These are phyloP conservation scores for Vitis hybrid DNA, from an alignment of 177 flowering plant species.

Conservation along the genomic window DNA sequence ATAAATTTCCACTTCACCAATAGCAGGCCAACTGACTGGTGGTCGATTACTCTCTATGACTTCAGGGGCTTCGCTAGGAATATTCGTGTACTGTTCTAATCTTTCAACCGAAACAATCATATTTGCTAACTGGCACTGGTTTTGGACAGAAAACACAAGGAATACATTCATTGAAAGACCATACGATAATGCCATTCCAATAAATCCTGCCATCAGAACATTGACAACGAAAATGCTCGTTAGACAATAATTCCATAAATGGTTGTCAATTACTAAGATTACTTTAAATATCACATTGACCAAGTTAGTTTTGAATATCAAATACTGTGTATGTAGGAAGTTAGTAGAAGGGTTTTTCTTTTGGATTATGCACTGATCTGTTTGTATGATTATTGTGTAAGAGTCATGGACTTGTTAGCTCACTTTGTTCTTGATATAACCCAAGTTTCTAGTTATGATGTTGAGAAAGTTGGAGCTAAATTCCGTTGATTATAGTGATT, in stretches of 20 bases:
- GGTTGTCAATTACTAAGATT: too few species aligned
- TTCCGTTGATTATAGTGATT: too few species aligned
- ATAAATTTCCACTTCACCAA: conserved; percentile 46
- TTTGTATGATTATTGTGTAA: too few species aligned
- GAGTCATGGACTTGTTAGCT: too few species aligned
- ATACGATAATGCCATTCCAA: conserved; percentile 62
- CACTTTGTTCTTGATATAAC: too few species aligned
- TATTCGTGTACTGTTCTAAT: conserved; percentile 54
- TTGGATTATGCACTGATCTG: too few species aligned
- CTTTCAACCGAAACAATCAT: conserved; percentile 59
- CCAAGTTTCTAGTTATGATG: too few species aligned
- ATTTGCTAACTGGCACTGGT: conserved; percentile 39
- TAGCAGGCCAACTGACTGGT: conserved; percentile 38
- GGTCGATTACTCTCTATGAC: conserved; percentile 41
- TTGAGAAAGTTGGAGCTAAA: too few species aligned
- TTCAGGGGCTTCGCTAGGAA: conserved; percentile 59
- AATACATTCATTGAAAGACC: conserved; percentile 53
- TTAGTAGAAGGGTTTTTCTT: too few species aligned
- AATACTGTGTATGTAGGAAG: too few species aligned
- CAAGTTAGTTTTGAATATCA: too few species aligned
- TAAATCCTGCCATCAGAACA: conserved; percentile 35
- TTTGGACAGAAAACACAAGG: conserved; percentile 34
- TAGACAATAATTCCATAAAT: neutral
- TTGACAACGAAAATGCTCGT: neutral
- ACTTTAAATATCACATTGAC: too few species aligned